Conservation (phyloP, 345 rosid species). For the Cochlearia excelsa region DNA sequence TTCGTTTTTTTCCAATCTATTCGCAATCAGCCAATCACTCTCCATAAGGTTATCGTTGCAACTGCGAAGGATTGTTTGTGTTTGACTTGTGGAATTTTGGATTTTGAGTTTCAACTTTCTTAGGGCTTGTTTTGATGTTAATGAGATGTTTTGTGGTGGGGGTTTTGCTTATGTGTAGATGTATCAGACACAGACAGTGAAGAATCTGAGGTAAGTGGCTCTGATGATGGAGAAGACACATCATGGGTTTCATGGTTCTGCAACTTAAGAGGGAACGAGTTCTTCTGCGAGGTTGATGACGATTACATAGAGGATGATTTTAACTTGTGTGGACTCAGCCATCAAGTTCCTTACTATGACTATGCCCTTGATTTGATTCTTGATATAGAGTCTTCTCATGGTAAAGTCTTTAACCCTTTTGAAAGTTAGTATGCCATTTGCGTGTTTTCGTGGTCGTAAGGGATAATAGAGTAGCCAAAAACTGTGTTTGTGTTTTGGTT, state of each 20-base stretch:
- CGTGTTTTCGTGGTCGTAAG: not conserved
- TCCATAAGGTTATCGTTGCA: too few species aligned
- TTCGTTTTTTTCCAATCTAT: not conserved
- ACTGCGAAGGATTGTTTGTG: too few species aligned
- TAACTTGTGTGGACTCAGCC: constrained; percentile 80
- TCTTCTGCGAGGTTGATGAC: constrained; percentile 86
- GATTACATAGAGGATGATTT: constrained; percentile 85
- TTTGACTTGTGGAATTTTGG: constrained; percentile 2
- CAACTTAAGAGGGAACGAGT: constrained; percentile 73
- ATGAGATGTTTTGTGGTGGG: not conserved
- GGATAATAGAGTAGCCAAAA: too few species aligned
- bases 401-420: not conserved
- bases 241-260: constrained; percentile 95
- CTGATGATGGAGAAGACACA: constrained; percentile 71
- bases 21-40: not conserved
- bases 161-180: constrained; percentile 37
- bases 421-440: not conserved
- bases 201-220: constrained; percentile 84
- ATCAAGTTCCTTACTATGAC: constrained; percentile 86
- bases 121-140: not conserved
- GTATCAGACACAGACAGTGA: constrained; percentile 37
- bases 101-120: not conserved
- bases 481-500: not conserved
- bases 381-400: constrained; percentile 59
- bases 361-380: constrained; percentile 89